phyloP scores from a whole-genome alignment of 2,329 filamentous ascomycete genomes.

The Thelonectria blattea region DNA sequence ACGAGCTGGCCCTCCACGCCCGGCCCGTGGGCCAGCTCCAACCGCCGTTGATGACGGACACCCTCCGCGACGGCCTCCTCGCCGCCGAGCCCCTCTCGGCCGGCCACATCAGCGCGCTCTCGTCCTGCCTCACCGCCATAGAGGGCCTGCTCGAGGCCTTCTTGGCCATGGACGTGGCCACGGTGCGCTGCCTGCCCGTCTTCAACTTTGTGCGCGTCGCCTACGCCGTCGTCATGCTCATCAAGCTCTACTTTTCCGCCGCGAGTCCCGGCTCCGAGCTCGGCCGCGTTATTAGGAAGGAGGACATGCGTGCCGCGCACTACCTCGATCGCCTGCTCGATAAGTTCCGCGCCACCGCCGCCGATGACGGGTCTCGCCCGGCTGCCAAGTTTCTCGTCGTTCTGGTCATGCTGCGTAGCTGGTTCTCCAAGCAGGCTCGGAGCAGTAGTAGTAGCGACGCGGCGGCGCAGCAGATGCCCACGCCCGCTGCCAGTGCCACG shows the following conservation, averaged over 20 bases:
- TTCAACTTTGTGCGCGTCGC: slow-evolving; percentile 75
- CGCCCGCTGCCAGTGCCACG: slow-evolving; percentile 17
- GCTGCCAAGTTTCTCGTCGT: slow-evolving; percentile 75
- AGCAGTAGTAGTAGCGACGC: slow-evolving; percentile 24
- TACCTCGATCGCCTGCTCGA: slow-evolving; percentile 75
- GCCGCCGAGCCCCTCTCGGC: slow-evolving; percentile 47
- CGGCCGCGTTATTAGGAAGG: slow-evolving; percentile 71
- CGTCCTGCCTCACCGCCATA: slow-evolving; percentile 69
- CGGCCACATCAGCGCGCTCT: slow-evolving; percentile 70
- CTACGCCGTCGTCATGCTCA: slow-evolving; percentile 73
- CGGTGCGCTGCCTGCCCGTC: slow-evolving; percentile 70
- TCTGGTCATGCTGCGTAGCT: slow-evolving; percentile 71
- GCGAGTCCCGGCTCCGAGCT: slow-evolving; percentile 69
- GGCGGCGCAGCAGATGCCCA: slow-evolving; percentile 6
- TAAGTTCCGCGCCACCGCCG: slow-evolving; percentile 69
- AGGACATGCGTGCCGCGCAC: slow-evolving; percentile 67
- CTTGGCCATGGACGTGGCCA: slow-evolving; percentile 62
- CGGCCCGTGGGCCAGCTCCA: slow-evolving; percentile 64
- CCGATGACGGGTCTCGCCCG: slow-evolving; percentile 67
- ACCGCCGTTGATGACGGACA: slow-evolving; percentile 53
- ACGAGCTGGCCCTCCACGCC: slow-evolving; percentile 75
- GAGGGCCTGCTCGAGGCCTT: slow-evolving; percentile 72
- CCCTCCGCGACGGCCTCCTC: slow-evolving; percentile 51
- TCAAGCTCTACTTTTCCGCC: slow-evolving; percentile 75
- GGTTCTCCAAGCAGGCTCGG: slow-evolving; percentile 65